Base-by-base conservation (phyloP, 73 alveolate species). In the Paramecium pentaurelia region DNA sequence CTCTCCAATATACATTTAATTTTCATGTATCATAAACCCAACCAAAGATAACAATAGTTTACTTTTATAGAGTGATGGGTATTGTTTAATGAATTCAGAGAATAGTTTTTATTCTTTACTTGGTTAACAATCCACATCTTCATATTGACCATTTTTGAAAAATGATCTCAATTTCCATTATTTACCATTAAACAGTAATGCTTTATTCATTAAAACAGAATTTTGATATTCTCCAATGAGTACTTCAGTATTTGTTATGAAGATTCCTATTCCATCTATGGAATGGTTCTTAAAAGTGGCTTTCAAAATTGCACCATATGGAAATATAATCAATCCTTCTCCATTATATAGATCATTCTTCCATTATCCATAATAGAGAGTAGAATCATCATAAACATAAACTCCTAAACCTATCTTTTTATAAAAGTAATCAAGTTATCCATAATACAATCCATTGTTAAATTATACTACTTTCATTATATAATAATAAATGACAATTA, bases 371-470 rank as follows among this genome's bases (percentile, higher is more conserved):
- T 14, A 45, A 47, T 80, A 80, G 10, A 80, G 44, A 9, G 36
- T 18, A 45, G 91, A 80, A 27, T 80, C 91, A 47, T 80, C 91
- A 80, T 80, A 80, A 16, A 80, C 32, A 36, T 38, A 80, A 16
- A 44, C 73, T 3, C 91, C 91, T 6, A 80, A 47, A 8, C 91
- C 91, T 16, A 73, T 73, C 27, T 73, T 73, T 38, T 73, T 73
- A 18, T 30, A 36, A 34, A 30, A 36, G 30, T 40, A 37, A 73
- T 73, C 87, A 37, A 73, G 60, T 37, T 40, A 3, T 6, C 87
- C 87, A 37, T 73, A 73, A 38, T 37, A 73, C 12, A 73, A 30
- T 73, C 87, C 87, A 73, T 73, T 73, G 47, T 40, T 73, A 73
- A 16, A 73, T 73, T 73, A 73, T 36, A 38, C 8, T 8, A 73